phyloP scores from a whole-genome alignment of 768 basidiomycete species.

The Inosperma sp. region DNA sequence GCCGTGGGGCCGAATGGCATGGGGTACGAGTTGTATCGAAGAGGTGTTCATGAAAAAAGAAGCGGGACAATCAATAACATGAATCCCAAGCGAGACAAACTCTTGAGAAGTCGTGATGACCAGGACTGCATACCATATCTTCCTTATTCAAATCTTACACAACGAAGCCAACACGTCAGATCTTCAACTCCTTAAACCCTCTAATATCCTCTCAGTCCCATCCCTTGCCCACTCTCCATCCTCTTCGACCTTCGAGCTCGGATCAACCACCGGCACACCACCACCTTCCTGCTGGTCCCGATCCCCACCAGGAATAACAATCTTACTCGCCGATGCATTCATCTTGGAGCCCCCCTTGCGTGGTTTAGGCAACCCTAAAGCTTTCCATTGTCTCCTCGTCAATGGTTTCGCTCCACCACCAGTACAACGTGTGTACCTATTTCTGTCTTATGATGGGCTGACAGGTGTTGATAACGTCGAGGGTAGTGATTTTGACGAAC shows the following conservation, averaged over 20 bases:
- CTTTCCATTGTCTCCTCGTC: conserved; percentile 65
- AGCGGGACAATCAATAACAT: too few species aligned
- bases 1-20: too few species aligned
- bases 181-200: conserved; percentile 75
- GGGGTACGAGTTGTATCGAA: too few species aligned
- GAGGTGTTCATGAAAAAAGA: too few species aligned
- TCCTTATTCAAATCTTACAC: too few species aligned
- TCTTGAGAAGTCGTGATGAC: too few species aligned
- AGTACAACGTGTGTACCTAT: conserved; percentile 19
- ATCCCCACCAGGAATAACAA: conserved; percentile 62
- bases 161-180: too few species aligned
- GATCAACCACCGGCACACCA: conserved; percentile 19
- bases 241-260: conserved; percentile 18
- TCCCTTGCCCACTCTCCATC: conserved; percentile 57
- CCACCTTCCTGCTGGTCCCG: conserved; percentile 28
- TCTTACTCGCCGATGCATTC: conserved; percentile 49
- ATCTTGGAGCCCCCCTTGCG: conserved; percentile 27
- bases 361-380: conserved; percentile 60
- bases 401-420: conserved; percentile 35
- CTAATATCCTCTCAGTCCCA: conserved; percentile 69
- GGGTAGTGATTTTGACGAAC: not conserved
- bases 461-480: not conserved
- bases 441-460: conserved; percentile 12
- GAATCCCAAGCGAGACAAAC: too few species aligned
- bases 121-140: too few species aligned